A percentile compares a stretch with the other conserved stretches of the same genome.
These are phyloP conservation scores for Stagonosporopsis tanaceti DNA, from an alignment of 2,329 filamentous ascomycete species.

Conservation along the genomic window DNA sequence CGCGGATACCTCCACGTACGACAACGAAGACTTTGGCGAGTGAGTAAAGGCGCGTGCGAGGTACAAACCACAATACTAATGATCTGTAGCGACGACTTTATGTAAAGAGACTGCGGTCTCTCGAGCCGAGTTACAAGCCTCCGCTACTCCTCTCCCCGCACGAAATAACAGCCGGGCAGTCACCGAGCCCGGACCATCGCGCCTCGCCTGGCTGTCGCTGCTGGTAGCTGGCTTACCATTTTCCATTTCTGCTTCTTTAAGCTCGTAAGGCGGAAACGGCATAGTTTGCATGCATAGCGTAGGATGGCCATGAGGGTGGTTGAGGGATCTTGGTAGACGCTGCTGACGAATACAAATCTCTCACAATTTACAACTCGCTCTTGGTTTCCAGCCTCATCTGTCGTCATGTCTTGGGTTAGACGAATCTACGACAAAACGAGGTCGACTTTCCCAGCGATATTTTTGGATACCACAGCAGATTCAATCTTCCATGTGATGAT, in stretches of 20 bases:
- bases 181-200: slow-evolving; percentile 6
- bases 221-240: slow-evolving; percentile 2
- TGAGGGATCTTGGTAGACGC: slow-evolving; percentile 4
- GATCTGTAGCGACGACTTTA: slow-evolving; percentile 47
- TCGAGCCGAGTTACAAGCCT: slow-evolving; percentile 6
- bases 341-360: slow-evolving; percentile 8
- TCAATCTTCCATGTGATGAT: slow-evolving; percentile 3
- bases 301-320: slow-evolving; percentile 1
- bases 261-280: slow-evolving; percentile 12
- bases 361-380: neutral
- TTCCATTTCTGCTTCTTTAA: slow-evolving; percentile 16
- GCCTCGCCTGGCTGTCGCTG: neutral
- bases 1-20: slow-evolving; percentile 80
- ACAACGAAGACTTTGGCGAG: slow-evolving; percentile 86
- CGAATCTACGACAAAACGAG: neutral
- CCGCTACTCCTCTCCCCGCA: slow-evolving; percentile 17
- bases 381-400: neutral
- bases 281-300: slow-evolving; percentile 25
- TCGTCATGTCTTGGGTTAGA: neutral
- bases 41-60: slow-evolving; percentile 60
- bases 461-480: neutral
- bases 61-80: slow-evolving; percentile 27
- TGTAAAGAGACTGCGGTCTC: slow-evolving; percentile 35
- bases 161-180: slow-evolving; percentile 20
- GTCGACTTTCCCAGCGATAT: neutral